These are phyloP conservation scores for Chlorophyllum brunneum DNA, from an alignment of 768 basidiomycete species.

Conservation along the genomic window DNA sequence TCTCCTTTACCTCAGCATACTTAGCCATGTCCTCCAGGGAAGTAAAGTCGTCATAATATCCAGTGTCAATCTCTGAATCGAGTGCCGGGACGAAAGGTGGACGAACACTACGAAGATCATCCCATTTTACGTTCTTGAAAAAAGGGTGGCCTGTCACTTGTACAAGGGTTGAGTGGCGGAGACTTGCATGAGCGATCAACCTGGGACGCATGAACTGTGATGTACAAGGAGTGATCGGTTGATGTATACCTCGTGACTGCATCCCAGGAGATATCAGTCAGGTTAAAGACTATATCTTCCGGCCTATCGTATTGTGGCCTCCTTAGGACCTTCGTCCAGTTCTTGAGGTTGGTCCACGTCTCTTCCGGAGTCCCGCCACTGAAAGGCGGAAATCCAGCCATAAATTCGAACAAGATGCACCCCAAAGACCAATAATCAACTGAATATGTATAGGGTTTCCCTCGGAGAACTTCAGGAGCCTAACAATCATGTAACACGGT, in stretches of 20 bases:
- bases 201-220: slow-evolving; percentile 31
- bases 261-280: slow-evolving; percentile 92
- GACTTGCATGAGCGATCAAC: slow-evolving; percentile 82
- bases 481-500: slow-evolving; percentile 16
- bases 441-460: slow-evolving; percentile 91
- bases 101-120: slow-evolving; percentile 64
- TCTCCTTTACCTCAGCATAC: slow-evolving; percentile 97
- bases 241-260: slow-evolving; percentile 73
- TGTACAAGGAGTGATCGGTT: not conserved
- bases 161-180: slow-evolving; percentile 70
- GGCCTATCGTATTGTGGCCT: slow-evolving; percentile 93
- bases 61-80: slow-evolving; percentile 92
- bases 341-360: slow-evolving; percentile 98
- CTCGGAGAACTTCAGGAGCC: slow-evolving; percentile 89
- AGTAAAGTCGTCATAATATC: slow-evolving; percentile 91
- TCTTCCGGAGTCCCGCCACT: slow-evolving; percentile 94
- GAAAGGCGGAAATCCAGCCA: slow-evolving; percentile 97
- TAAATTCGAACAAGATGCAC: slow-evolving; percentile 96
- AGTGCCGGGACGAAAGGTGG: slow-evolving; percentile 95
- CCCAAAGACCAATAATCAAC: slow-evolving; percentile 99
- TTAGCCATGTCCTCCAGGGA: slow-evolving; percentile 95
- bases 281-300: slow-evolving; percentile 95
- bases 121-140: slow-evolving; percentile 76
- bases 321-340: slow-evolving; percentile 91
- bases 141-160: slow-evolving; percentile 80